phyloP scores from a whole-genome alignment of 768 basidiomycete genomes.

The Naganishia antarctica region DNA sequence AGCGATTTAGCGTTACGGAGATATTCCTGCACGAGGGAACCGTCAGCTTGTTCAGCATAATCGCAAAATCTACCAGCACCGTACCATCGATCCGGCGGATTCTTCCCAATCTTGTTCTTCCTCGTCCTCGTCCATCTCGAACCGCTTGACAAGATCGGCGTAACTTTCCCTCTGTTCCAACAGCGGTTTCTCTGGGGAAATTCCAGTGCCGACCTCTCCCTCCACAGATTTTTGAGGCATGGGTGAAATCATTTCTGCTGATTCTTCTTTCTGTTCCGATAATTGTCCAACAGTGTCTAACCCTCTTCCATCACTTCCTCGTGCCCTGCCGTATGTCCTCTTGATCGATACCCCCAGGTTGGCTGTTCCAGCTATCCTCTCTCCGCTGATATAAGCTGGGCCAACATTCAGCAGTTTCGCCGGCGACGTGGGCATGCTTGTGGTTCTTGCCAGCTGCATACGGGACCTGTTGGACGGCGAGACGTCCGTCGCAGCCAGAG shows the following conservation, averaged over 20 bases:
- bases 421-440: conserved; percentile 8
- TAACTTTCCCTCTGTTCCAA: conserved; percentile 34
- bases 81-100: conserved; percentile 30
- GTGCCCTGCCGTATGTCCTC: conserved; percentile 9
- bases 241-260: background rate
- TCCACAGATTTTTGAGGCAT: background rate
- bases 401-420: background rate
- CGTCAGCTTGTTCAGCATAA: background rate
- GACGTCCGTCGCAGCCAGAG: background rate
- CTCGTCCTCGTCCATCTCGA: conserved; percentile 35
- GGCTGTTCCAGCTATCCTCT: too few relatives aligned
- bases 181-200: background rate
- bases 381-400: too few relatives aligned
- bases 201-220: background rate
- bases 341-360: background rate
- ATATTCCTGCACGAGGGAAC: conserved; percentile 13
- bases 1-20: conserved; percentile 33
- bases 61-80: background rate
- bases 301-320: background rate
- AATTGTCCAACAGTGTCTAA: background rate
- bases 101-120: conserved; percentile 21
- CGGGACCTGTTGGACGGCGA: background rate
- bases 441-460: background rate
- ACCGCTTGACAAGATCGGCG: conserved; percentile 40
- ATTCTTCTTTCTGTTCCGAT: background rate